A percentile compares a stretch with the other conserved stretches of the same genome.
Conservation (phyloP, 1,284 basidiomycete genomes). For the Cutaneotrichosporon spelunceum region DNA sequence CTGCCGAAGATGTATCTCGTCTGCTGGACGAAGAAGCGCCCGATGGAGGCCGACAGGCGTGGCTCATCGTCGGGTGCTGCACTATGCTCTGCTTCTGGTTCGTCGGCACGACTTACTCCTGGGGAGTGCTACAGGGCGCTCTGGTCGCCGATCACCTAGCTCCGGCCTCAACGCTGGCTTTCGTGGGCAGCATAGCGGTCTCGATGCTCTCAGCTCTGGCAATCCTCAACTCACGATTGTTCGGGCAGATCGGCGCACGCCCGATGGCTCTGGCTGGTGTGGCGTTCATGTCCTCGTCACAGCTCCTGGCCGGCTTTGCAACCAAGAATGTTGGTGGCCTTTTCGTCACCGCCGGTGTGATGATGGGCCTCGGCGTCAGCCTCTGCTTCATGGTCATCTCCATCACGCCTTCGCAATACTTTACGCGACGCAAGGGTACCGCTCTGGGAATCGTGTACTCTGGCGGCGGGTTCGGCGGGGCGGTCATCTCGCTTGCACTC, state of each 20-base stretch:
- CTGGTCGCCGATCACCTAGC: slow-evolving; percentile 38
- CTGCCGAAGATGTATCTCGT: slow-evolving; percentile 3
- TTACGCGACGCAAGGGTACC: slow-evolving; percentile 36
- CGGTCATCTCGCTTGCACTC: slow-evolving; percentile 35
- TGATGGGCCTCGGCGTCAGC: slow-evolving; percentile 31
- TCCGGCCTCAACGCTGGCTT: slow-evolving; percentile 40
- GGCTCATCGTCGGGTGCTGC: slow-evolving; percentile 9
- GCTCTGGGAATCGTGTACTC: slow-evolving; percentile 46
- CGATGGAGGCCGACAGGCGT: slow-evolving; percentile 17
- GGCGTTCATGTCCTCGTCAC: slow-evolving; percentile 29
- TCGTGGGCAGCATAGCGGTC: slow-evolving; percentile 39
- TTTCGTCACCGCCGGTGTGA: slow-evolving; percentile 29
- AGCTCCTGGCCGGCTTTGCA: slow-evolving; percentile 35
- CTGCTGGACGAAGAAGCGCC: slow-evolving; percentile 14
- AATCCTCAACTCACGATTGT: slow-evolving; percentile 37
- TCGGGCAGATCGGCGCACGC: slow-evolving; percentile 35
- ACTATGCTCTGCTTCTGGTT: slow-evolving; percentile 21
- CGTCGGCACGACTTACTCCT: slow-evolving; percentile 42
- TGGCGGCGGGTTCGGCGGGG: slow-evolving; percentile 45
- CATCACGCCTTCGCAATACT: slow-evolving; percentile 37
- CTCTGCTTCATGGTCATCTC: slow-evolving; percentile 29
- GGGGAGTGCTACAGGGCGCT: slow-evolving; percentile 41
- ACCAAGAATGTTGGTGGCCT: slow-evolving; percentile 29
- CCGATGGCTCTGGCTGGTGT: slow-evolving; percentile 31
- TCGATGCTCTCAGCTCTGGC: slow-evolving; percentile 36